Evolutionary conservation across 2,329 filamentous ascomycete genomes (phyloP), one percentile per base, ranked within the genome.

Genomic region (Malbranchea zuffiana): DNA sequence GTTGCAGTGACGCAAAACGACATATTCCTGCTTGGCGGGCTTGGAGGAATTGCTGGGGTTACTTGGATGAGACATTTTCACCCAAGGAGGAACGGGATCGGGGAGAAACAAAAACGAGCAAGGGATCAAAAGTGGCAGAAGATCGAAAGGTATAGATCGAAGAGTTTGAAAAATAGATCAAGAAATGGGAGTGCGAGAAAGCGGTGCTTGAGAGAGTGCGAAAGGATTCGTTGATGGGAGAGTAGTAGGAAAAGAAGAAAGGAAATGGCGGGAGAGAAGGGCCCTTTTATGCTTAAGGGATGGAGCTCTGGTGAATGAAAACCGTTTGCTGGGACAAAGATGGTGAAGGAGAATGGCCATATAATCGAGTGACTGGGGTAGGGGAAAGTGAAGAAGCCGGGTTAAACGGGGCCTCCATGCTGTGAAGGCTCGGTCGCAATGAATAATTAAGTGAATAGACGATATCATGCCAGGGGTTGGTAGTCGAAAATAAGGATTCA

Each of bases 181-280:
- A 35, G 35, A 33, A 37, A 32, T 18, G 35, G 20, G 32, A 19
- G 18, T n/a, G 12, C 24, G 31, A 23, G 34, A 38, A 29, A 37
- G 3, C 25, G 11, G 34, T n/a, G n/a, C n/a, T n/a, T n/a, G n/a
- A n/a, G 30, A 34, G 21, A 32, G 18, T 20, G 44, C 31, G 24
- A 29, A 31, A 17, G 40, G 39, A 25, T 30, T 31, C 13, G 35
- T 39, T 36, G 19, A 30, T 26, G 20, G 21, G 30, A 40, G 33
- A 30, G 30, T 34, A 43, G 23, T 24, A 37, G 32, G 28, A 35
- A 41, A 47, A 33, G 32, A 41, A 41, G 39, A 17, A 28, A 18
- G 36, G 31, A 4, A 17, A 16, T 8, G 12, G 35, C 12, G 16
- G 25, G 26, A 26, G 20, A 32, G 21, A 35, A 36, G 26, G 32